These are phyloP conservation scores for Bretziella fagacearum DNA, from an alignment of 2,329 filamentous ascomycete genomes.

Conservation along the genomic window DNA sequence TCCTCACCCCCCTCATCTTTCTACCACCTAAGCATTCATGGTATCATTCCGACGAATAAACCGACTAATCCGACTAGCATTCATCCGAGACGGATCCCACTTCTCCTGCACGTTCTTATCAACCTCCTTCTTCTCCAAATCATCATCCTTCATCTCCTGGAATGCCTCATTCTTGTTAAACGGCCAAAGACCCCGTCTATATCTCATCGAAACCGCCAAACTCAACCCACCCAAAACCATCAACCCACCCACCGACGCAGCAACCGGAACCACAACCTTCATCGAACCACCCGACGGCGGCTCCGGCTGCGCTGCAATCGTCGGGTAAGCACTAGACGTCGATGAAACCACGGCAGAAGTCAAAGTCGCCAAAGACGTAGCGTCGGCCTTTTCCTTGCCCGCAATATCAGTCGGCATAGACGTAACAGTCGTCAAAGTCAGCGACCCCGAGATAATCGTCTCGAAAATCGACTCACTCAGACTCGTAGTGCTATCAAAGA, in stretches of 20 bases:
- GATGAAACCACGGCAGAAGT: not conserved
- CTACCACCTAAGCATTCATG: not conserved
- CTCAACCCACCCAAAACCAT: slow-evolving; percentile 12
- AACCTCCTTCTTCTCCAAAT: slow-evolving; percentile 12
- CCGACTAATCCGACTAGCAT: slow-evolving; percentile 8
- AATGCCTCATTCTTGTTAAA: slow-evolving; percentile 10
- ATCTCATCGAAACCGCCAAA: slow-evolving; percentile 14
- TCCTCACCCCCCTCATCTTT: too few relatives aligned
- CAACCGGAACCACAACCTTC: slow-evolving; percentile 13
- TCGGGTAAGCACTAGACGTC: not conserved
- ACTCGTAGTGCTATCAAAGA: not conserved
- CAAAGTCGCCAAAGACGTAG: not conserved
- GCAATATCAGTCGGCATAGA: not conserved
- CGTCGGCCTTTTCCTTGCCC: not conserved
- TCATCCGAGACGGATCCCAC: slow-evolving; percentile 9
- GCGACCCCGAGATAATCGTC: slow-evolving; percentile 9
- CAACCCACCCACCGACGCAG: slow-evolving; percentile 13
- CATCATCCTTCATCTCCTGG: slow-evolving; percentile 11
- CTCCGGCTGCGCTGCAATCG: not conserved
- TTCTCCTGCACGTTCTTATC: slow-evolving; percentile 6
- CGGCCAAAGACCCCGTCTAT: slow-evolving; percentile 15
- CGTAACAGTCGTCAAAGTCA: slow-evolving; percentile 4
- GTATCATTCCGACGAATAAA: slow-evolving; percentile 10
- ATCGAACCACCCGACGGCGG: not conserved
- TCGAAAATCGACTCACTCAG: slow-evolving; percentile 9